Base-by-base conservation (phyloP, 176 grass and related monocot species). In the Miscanthus lutarioriparius region DNA sequence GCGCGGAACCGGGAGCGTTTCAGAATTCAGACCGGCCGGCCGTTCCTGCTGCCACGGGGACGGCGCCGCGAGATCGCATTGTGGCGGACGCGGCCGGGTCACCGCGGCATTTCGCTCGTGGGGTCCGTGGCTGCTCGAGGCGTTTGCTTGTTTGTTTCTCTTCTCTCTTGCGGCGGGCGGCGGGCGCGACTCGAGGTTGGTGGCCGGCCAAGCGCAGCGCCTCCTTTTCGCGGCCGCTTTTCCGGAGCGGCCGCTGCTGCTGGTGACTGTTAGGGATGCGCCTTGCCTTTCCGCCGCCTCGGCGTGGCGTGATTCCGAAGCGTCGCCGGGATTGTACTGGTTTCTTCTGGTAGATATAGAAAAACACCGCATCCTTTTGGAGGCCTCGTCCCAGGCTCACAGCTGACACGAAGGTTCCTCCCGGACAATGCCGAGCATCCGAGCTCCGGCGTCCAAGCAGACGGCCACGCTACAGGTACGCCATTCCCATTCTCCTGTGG, bases 381-480 rank as follows among this genome's bases (percentile, higher is more conserved):
- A 48, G 35, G 30, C 0, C 25, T 27, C 25, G 41, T 26, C 70
- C 51, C 15, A 5, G 15, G 40, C 40, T 49, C 47, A 13, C 39
- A 72, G 61, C 80, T 82, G 72, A 38, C 22, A 23, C 48, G 75
- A 91, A 84, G 80, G 3, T 87, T 87, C 75, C 40, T 26, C 38
- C 5, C 6, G 10, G 75, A 67, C 70, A 91, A 99, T 99, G 96
- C 96, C 96, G 32, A 91, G 79, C 74, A 92, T 99, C 83, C 92
- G 96, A 78, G 87, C 93, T 71, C 96, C 96, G 47, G 91, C 89
- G 25, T 96, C 90, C 41, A 96, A 91, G 79, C 91, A 90, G 86
- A 96, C 96, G 74, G 93, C 96, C 61, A 94, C 93, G 36, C 88
- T 99, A 38, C 94, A 91, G 92, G 96, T 94, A 83, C 10, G 66